Base-by-base conservation (phyloP, 2,329 filamentous ascomycete species). In the Diplocarpon mali region DNA sequence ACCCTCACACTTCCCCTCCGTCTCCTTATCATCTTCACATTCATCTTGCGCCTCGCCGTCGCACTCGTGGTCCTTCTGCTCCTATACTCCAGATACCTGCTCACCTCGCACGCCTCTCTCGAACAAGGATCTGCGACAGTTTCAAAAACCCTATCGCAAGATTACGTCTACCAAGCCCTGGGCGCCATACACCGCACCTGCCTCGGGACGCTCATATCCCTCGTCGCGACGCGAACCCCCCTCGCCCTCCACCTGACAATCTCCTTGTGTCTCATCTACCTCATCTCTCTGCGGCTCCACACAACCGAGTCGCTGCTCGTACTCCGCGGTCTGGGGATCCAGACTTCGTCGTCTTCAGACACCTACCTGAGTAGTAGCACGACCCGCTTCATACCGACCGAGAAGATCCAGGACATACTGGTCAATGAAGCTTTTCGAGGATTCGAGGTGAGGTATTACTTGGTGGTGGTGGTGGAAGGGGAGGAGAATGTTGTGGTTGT, bases 391-490 rank as follows among this genome's bases (percentile, higher is more conserved):
- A 96, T 98, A 47, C 90, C 92, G 0, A 95, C 90, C 0, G 85
- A 83, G 36, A 81, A 86, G 65, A 93, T 98, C 46, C 85, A 85
- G 60, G 92, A 98, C 62, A 82, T 98, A 45, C 78, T 95, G 43
- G 85, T 98, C 40, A 88, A 95, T 62, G 92, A 98, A 69, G 92
- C 89, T 3, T 96, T 96, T 65, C 78, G 78, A 46, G 89, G 89
- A 0, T 94, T 95, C 59, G 86, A 89, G 65, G 88, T 96, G 30
- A 70, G 82, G 34, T 94, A 90, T 60, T 95, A 95, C 60, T 68
- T 98, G 8, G 78, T 86, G 4, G 85, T 96, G 27, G 83, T 96
- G 42, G 87, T 96, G 14, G 84, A 93, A 55, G 88, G 81, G 2
- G 90, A 96, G 65, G 76, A 82, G 43, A 82, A 92, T 53, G 75